These are phyloP conservation scores for Vanderwaltozyma verrucispora DNA, from an alignment of 805 yeast genomes.

Conservation along the genomic window DNA sequence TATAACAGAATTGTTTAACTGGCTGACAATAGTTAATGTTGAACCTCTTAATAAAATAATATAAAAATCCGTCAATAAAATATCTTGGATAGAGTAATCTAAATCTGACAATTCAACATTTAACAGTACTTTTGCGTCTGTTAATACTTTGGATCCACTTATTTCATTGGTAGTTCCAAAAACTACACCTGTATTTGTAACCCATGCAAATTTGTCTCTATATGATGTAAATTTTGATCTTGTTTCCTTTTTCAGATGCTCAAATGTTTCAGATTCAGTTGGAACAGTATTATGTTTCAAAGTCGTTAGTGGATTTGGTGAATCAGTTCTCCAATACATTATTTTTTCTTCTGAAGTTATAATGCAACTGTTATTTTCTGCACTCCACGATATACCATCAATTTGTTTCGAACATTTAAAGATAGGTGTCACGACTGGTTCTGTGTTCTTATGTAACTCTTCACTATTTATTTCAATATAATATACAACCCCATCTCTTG, in stretches of 20 bases:
- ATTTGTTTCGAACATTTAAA: conserved; percentile 9
- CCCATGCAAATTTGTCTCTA: conserved; percentile 34
- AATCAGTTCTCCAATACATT: conserved; percentile 13
- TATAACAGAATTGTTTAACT: conserved; percentile 40
- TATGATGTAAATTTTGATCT: conserved; percentile 27
- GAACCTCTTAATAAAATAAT: conserved; percentile 37
- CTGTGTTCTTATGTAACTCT: not conserved
- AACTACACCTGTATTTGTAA: conserved; percentile 38
- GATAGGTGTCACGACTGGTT: conserved; percentile 2
- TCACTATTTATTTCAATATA: conserved; percentile 5
- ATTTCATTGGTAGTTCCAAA: conserved; percentile 29
- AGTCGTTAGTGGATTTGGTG: conserved; percentile 1
- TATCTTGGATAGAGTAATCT: conserved; percentile 27
- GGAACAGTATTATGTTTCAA: conserved; percentile 23
- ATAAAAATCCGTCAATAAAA: conserved; percentile 46
- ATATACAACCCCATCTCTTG: conserved; percentile 12
- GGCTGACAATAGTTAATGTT: conserved; percentile 38
- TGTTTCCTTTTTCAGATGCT: conserved; percentile 25
- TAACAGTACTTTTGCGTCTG: conserved; percentile 32
- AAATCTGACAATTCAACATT: conserved; percentile 32
- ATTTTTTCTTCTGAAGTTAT: conserved; percentile 16
- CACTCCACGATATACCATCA: conserved; percentile 19
- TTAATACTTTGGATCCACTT: conserved; percentile 10
- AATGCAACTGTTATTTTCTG: conserved; percentile 5
- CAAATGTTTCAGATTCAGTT: conserved; percentile 30